Conservation (phyloP, 176 grass and related monocot species). For the Oryza nivara region DNA sequence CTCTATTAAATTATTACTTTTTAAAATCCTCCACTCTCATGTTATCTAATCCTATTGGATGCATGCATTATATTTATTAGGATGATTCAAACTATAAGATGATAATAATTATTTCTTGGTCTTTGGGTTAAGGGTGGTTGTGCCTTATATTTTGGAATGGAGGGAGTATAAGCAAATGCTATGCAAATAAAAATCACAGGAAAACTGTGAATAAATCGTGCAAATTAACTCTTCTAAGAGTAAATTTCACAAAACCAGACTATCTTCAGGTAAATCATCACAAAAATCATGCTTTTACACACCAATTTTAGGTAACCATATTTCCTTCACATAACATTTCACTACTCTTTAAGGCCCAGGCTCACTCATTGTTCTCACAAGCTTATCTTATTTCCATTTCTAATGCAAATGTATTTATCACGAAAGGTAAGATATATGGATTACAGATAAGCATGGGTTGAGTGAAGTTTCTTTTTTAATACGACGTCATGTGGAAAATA, state of each 20-base stretch:
- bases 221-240: slow-evolving; percentile 1
- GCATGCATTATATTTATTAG: too few relatives aligned
- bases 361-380: not conserved
- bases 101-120: too few relatives aligned
- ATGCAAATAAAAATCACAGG: not conserved
- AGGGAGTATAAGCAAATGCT: not conserved
- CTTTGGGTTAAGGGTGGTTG: too few relatives aligned
- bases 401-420: not conserved
- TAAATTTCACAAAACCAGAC: not conserved
- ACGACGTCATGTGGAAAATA: not conserved
- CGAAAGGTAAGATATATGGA: not conserved
- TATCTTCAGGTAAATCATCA: not conserved
- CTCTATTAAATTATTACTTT: too few relatives aligned
- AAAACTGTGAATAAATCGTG: slow-evolving; percentile 10
- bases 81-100: too few relatives aligned
- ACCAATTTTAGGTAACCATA: not conserved
- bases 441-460: not conserved
- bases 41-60: too few relatives aligned
- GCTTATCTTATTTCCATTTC: not conserved
- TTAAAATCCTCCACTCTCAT: too few relatives aligned
- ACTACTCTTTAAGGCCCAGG: not conserved
- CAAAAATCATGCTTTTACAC: not conserved
- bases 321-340: not conserved
- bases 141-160: too few relatives aligned
- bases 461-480: not conserved